phyloP scores from a whole-genome alignment of 2,329 filamentous ascomycete genomes.

The Nemania sp. region DNA sequence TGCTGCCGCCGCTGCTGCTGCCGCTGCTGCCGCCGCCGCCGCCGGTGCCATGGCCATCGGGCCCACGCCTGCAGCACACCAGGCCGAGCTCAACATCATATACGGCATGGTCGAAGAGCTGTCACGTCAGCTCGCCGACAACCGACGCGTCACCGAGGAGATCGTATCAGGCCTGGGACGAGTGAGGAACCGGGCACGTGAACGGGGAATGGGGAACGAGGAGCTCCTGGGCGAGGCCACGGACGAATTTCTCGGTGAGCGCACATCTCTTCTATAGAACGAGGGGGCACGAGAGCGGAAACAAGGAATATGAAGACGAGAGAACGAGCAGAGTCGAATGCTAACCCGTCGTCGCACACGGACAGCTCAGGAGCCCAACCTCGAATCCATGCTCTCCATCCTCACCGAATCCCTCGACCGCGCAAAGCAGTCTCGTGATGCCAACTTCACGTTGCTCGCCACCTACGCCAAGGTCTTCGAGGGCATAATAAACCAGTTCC shows the following conservation, averaged over 20 bases:
- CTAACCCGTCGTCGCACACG: constrained; percentile 11
- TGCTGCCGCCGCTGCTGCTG: constrained; percentile 28
- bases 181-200: constrained; percentile 61
- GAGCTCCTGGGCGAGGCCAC: constrained; percentile 60
- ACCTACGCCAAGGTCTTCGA: constrained; percentile 63
- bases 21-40: constrained; percentile 39
- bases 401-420: constrained; percentile 66
- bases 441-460: constrained; percentile 61
- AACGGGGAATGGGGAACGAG: constrained; percentile 59
- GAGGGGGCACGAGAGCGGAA: not conserved
- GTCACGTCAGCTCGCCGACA: constrained; percentile 65
- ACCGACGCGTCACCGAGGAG: constrained; percentile 64
- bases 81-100: constrained; percentile 70
- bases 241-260: constrained; percentile 64
- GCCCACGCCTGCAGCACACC: constrained; percentile 69
- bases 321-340: not conserved
- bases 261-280: constrained; percentile 27
- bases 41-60: constrained; percentile 52
- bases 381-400: constrained; percentile 64
- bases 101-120: constrained; percentile 71
- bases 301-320: not conserved
- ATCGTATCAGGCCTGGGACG: constrained; percentile 66
- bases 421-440: constrained; percentile 62
- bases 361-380: constrained; percentile 61
- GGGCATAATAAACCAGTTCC: constrained; percentile 65